Evolutionary conservation across 176 grass and related monocot species (phyloP).

Genomic region (Triticum urartu): DNA sequence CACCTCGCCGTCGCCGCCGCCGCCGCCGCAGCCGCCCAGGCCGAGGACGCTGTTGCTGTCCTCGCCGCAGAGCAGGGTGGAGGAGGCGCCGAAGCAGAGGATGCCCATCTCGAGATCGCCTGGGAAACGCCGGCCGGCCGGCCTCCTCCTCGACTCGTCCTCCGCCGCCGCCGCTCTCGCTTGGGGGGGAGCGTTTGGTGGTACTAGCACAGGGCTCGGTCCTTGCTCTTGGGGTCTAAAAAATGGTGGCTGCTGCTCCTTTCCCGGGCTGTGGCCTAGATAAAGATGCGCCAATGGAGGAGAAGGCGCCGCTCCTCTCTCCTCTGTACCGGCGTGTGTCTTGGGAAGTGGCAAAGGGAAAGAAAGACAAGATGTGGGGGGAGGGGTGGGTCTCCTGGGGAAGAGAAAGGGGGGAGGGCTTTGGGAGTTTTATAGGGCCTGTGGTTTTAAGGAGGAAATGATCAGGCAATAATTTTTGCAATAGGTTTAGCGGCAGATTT

Average conservation of each 20-base stretch:
- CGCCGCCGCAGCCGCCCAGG: slow-evolving; percentile 21
- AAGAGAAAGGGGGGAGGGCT: slow-evolving; percentile 1
- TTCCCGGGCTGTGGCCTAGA: background rate
- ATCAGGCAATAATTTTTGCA: slow-evolving; percentile 28
- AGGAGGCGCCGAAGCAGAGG: slow-evolving; percentile 36
- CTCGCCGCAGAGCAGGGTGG: slow-evolving; percentile 60
- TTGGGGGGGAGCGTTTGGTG: background rate
- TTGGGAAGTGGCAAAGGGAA: slow-evolving; percentile 38
- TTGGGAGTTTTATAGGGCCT: slow-evolving; percentile 45
- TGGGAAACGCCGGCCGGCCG: background rate
- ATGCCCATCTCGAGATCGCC: slow-evolving; percentile 45
- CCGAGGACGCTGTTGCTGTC: slow-evolving; percentile 55
- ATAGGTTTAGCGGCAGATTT: slow-evolving; percentile 16
- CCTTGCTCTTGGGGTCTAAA: background rate
- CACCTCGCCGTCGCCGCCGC: slow-evolving; percentile 11
- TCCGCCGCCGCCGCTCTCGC: background rate
- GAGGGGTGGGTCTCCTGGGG: slow-evolving; percentile 20
- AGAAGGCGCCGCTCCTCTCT: background rate
- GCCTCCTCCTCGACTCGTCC: background rate
- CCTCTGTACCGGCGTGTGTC: background rate
- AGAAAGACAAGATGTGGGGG: slow-evolving; percentile 4
- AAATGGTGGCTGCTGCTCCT: slow-evolving; percentile 17
- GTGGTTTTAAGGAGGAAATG: slow-evolving; percentile 29
- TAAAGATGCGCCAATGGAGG: slow-evolving; percentile 3
- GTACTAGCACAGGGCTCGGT: background rate